A percentile compares a stretch with the other conserved stretches of the same genome.
Evolutionary conservation across 2,329 filamentous ascomycete genomes (phyloP).

Genomic region (Ophiostoma quercus): DNA sequence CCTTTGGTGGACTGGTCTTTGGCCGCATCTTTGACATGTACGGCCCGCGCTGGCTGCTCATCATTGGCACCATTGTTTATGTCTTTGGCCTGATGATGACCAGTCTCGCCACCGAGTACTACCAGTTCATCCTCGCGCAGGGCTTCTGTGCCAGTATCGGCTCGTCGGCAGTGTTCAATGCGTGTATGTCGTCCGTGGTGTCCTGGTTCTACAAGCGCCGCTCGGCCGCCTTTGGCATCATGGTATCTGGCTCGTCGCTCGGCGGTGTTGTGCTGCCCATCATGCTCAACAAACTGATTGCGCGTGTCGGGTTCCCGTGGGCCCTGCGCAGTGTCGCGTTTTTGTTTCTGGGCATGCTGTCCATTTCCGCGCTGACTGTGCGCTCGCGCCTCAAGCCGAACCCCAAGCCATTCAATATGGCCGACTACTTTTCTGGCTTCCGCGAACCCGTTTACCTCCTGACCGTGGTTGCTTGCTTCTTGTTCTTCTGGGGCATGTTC

Average conservation of each 20-base stretch:
- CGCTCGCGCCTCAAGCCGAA: constrained; percentile 35
- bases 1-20: constrained; percentile 46
- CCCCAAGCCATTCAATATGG: constrained; percentile 40
- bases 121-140: constrained; percentile 40
- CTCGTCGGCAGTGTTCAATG: constrained; percentile 36
- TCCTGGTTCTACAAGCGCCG: constrained; percentile 47
- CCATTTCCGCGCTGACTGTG: constrained; percentile 33
- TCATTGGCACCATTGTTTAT: constrained; percentile 52
- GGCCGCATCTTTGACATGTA: constrained; percentile 50
- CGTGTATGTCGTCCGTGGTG: constrained; percentile 35
- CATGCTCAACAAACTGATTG: constrained; percentile 49
- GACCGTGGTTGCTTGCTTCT: constrained; percentile 44
- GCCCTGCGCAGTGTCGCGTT: constrained; percentile 38
- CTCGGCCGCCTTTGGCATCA: constrained; percentile 45
- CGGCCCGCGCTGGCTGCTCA: constrained; percentile 52
- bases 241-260: constrained; percentile 45
- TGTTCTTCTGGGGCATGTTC: constrained; percentile 54
- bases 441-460: constrained; percentile 43
- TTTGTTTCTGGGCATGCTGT: constrained; percentile 35
- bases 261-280: constrained; percentile 55
- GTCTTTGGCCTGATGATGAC: constrained; percentile 59
- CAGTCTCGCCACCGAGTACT: constrained; percentile 41
- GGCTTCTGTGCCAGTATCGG: constrained; percentile 34
- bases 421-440: constrained; percentile 45
- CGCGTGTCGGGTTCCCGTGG: constrained; percentile 41